phyloP scores from a whole-genome alignment of 176 grass and related monocot species.

The Triticum dicoccoides region DNA sequence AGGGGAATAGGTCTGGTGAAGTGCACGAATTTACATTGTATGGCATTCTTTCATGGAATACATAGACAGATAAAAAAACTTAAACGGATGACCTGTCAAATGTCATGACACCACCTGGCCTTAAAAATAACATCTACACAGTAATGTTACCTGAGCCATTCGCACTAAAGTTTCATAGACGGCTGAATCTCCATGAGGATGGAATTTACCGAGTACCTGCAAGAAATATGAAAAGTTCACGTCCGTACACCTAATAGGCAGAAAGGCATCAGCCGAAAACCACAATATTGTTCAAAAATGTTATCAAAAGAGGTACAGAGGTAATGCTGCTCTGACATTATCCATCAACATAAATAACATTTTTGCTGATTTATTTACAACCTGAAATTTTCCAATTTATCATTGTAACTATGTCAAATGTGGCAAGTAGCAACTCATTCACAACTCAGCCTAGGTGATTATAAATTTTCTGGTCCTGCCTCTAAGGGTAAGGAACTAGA shows the following conservation, averaged over 20 bases:
- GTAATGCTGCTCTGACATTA: constrained; percentile 10
- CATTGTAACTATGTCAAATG: not conserved
- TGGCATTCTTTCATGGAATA: constrained; percentile 6
- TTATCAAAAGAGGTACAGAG: constrained; percentile 10
- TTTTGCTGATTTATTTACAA: constrained; percentile 14
- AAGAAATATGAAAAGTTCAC: not conserved
- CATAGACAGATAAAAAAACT: not conserved
- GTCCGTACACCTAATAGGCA: not conserved
- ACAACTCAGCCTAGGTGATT: not conserved
- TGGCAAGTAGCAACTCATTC: not conserved
- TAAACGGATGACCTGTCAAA: not conserved
- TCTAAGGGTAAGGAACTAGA: not conserved
- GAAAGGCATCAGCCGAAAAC: not conserved
- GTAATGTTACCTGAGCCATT: constrained; percentile 89
- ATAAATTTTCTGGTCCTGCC: not conserved
- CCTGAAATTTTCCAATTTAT: not conserved
- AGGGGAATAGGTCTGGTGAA: not conserved
- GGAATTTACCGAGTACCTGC: constrained; percentile 95
- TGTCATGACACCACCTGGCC: not conserved
- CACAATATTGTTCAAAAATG: not conserved
- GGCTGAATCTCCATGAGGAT: constrained; percentile 91
- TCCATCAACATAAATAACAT: not conserved
- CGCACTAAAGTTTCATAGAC: constrained; percentile 91
- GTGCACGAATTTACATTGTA: not conserved
- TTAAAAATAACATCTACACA: constrained; percentile 3